phyloP scores from a whole-genome alignment of 1,139 yeast species.

The Candida sp. region DNA sequence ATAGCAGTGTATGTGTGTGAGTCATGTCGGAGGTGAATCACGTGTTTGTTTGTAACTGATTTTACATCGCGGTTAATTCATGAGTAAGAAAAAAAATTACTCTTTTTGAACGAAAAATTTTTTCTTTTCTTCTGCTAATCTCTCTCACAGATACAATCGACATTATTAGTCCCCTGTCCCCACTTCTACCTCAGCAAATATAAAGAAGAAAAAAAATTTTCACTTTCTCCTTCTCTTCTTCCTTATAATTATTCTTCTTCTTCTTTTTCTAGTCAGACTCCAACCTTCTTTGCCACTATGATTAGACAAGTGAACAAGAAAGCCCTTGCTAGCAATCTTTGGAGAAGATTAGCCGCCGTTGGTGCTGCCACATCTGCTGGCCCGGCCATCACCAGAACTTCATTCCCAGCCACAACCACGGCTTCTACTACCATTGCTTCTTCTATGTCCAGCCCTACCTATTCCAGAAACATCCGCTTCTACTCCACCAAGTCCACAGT shows the following conservation, averaged over 20 bases:
- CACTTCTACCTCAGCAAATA: not conserved
- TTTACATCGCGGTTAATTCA: conserved; percentile 44
- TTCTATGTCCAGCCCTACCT: not conserved
- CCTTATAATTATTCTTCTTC: not conserved
- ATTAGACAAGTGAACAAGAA: conserved; percentile 18
- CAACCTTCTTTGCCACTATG: conserved; percentile 10
- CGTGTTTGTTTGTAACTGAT: conserved; percentile 24
- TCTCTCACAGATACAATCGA: too few relatives aligned
- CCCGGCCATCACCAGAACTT: not conserved
- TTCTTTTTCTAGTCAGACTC: not conserved
- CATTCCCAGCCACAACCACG: not conserved
- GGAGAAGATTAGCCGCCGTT: conserved; percentile 3
- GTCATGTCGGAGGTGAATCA: not conserved
- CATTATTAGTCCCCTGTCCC: too few relatives aligned
- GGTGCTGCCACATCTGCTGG: conserved; percentile 2
- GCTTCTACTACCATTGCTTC: conserved; percentile 1
- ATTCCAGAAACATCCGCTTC: not conserved
- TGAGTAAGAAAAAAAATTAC: not conserved
- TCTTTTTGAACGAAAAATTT: conserved; percentile 13
- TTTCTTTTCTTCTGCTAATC: not conserved
- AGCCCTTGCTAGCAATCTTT: conserved; percentile 10
- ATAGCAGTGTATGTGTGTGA: too few relatives aligned
- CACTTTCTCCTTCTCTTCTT: conserved; percentile 4
- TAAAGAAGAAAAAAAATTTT: conserved; percentile 9
- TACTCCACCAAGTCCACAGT: conserved; percentile 90